Percentiles rank a stretch among this genome's conserved stretches.
Conservation (phyloP, 192 early-diverging fungal species). For the Entomortierella lignicola region DNA sequence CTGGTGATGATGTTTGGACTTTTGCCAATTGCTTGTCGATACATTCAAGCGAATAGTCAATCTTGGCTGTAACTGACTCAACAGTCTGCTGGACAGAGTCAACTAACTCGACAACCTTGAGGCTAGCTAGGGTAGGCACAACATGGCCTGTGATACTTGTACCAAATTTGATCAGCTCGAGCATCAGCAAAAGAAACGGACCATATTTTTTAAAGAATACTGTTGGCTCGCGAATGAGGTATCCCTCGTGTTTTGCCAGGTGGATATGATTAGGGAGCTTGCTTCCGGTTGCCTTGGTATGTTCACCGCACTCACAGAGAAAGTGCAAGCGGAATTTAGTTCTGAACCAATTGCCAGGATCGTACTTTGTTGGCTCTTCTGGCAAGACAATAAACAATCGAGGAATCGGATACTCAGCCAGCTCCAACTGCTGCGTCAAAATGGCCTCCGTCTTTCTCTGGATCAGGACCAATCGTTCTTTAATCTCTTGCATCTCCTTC, state of each 20-base stretch:
- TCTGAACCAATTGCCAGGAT: not conserved
- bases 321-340: conserved; percentile 20
- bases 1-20: too few species aligned
- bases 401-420: conserved; percentile 14
- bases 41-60: conserved; percentile 1
- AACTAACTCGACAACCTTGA: too few species aligned
- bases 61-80: not conserved
- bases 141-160: not conserved
- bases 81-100: not conserved
- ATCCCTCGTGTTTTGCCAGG: conserved; percentile 21
- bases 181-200: conserved; percentile 13
- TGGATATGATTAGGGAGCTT: conserved; percentile 7
- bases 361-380: not conserved
- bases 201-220: conserved; percentile 22
- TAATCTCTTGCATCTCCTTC: conserved; percentile 9
- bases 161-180: conserved; percentile 19
- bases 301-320: conserved; percentile 24
- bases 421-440: conserved; percentile 13
- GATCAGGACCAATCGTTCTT: conserved; percentile 18
- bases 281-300: not conserved
- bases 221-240: conserved; percentile 13
- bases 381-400: conserved; percentile 22
- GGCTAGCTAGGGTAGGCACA: not conserved
- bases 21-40: too few species aligned
- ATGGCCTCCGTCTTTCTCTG: conserved; percentile 15